Evolutionary conservation across 441 rosid species (phyloP).

Genomic region (Kokia cookei): DNA sequence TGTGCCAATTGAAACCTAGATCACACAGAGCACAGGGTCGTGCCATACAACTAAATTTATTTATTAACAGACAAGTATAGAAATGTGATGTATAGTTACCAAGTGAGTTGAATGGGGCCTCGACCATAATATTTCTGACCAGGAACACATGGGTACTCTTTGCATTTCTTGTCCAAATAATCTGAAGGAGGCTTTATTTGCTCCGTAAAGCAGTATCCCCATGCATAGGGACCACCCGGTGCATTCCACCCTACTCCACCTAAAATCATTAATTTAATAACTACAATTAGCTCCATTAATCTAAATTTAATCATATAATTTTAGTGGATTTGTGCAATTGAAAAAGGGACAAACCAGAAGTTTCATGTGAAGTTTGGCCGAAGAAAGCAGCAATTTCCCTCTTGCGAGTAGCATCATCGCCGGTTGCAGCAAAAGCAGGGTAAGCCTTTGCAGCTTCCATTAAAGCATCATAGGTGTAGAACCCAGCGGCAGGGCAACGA

Average conservation of each 20-base stretch:
- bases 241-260: background rate
- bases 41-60: too few relatives aligned
- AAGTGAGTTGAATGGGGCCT: slow-evolving; percentile 19
- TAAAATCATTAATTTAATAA: background rate
- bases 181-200: slow-evolving; percentile 18
- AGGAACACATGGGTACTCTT: slow-evolving; percentile 24
- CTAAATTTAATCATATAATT: too few relatives aligned
- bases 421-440: slow-evolving; percentile 36
- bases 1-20: too few relatives aligned
- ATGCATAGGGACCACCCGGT: background rate
- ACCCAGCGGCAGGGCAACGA: background rate
- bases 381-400: slow-evolving; percentile 39
- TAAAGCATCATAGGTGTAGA: background rate
- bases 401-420: slow-evolving; percentile 28
- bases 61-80: background rate
- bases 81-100: background rate
- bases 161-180: slow-evolving; percentile 21
- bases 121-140: slow-evolving; percentile 39
- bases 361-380: slow-evolving; percentile 38
- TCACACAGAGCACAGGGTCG: too few relatives aligned
- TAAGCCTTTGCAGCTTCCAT: background rate
- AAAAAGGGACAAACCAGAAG: slow-evolving; percentile 18
- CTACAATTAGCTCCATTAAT: background rate
- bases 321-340: too few relatives aligned
- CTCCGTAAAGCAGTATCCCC: slow-evolving; percentile 43